A percentile compares a stretch with the other conserved stretches of the same genome.
Conservation (phyloP, 768 basidiomycete genomes). For the Xerocomus brunneocitrinus region DNA sequence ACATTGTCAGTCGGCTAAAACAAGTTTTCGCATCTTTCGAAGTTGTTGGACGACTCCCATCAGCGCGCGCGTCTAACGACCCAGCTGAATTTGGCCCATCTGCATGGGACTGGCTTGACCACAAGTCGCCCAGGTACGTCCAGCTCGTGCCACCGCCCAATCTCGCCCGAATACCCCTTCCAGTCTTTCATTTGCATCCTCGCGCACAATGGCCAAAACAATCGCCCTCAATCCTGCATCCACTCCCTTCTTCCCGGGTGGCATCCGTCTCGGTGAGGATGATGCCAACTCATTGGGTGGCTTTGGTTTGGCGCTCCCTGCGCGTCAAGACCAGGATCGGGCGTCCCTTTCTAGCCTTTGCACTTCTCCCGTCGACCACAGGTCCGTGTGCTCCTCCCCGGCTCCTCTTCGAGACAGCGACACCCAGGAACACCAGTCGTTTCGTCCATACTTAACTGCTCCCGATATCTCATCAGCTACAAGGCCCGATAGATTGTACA, state of each 20-base stretch:
- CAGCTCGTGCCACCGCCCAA: background rate
- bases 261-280: conserved; percentile 51
- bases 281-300: conserved; percentile 38
- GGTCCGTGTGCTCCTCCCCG: conserved; percentile 66
- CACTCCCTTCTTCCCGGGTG: conserved; percentile 78
- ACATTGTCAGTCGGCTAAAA: conserved; percentile 5
- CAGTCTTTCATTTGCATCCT: conserved; percentile 15
- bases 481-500: conserved; percentile 42
- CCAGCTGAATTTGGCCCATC: conserved; percentile 4
- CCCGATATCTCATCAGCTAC: conserved; percentile 46
- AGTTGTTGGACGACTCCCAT: conserved; percentile 11
- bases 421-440: conserved; percentile 22
- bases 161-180: background rate
- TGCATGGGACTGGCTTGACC: conserved; percentile 29
- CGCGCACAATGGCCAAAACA: conserved; percentile 62
- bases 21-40: background rate
- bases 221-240: conserved; percentile 77
- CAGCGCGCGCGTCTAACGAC: conserved; percentile 7
- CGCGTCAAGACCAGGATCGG: conserved; percentile 41
- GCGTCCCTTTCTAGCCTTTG: conserved; percentile 54
- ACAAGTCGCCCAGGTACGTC: conserved; percentile 22
- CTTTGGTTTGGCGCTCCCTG: conserved; percentile 43
- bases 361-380: conserved; percentile 58
- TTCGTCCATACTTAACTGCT: conserved; percentile 35
- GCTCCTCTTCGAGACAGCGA: conserved; percentile 32